Evolutionary conservation across 83 land plant genomes (phyloP).

Genomic region (Diphasiastrum complanatum): DNA sequence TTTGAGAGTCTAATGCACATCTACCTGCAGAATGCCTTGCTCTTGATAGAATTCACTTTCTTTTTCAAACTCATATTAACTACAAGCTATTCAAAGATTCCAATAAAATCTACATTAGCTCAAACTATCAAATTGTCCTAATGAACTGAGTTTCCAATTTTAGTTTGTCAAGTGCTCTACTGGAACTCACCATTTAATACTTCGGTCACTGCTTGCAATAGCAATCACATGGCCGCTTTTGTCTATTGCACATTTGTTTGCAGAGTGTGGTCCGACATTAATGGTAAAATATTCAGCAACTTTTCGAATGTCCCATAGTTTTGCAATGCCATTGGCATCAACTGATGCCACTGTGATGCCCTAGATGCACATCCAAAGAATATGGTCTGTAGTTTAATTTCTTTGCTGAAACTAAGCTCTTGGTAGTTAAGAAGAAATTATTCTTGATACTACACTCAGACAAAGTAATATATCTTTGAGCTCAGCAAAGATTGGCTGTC

Average conservation of each 20-base stretch:
- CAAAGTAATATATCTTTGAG: no score
- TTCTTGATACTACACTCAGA: no score
- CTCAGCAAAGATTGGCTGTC: background rate
- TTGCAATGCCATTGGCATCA: slow-evolving; percentile 35
- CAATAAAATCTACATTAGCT: background rate
- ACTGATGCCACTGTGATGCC: slow-evolving; percentile 33
- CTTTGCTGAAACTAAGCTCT: no score
- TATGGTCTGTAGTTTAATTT: no score
- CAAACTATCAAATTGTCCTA: background rate
- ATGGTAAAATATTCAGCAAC: slow-evolving; percentile 33
- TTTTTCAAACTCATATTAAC: no score
- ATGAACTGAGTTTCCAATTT: background rate
- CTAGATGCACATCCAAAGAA: no score
- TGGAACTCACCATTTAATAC: slow-evolving; percentile 30
- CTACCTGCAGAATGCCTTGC: no score
- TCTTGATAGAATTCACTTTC: no score
- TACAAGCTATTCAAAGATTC: no score
- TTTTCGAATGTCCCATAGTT: slow-evolving; percentile 38
- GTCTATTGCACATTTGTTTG: slow-evolving; percentile 35
- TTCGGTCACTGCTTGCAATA: slow-evolving; percentile 36
- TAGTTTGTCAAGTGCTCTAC: background rate
- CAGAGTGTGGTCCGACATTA: slow-evolving; percentile 33
- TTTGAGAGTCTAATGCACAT: no score
- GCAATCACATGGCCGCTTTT: slow-evolving; percentile 32
- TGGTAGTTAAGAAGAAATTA: no score